Conservation (phyloP, 495 filamentous ascomycete genomes). For the Sordaria brevicollis region DNA sequence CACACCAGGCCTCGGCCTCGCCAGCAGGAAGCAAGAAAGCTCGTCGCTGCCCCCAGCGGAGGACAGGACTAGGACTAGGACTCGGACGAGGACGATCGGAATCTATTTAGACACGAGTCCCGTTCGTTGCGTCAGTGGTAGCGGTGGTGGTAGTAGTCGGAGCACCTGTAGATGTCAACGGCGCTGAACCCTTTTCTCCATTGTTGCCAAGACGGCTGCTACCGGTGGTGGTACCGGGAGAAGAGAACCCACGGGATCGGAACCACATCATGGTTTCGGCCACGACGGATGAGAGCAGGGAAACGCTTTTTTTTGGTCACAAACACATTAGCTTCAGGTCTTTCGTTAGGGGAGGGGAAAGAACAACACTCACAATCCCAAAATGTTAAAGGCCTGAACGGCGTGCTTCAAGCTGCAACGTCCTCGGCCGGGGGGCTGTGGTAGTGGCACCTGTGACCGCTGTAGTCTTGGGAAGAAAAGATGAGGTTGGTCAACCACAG, state of each 20-base stretch:
- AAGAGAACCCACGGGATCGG: neutral
- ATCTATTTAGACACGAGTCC: neutral
- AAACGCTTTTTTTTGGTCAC: neutral
- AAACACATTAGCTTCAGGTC: neutral
- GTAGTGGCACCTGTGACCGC: constrained; percentile 10
- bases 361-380: constrained; percentile 16
- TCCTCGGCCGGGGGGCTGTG: neutral
- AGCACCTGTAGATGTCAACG: neutral
- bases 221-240: neutral
- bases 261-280: constrained; percentile 19
- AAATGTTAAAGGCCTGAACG: constrained; percentile 15
- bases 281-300: constrained; percentile 14
- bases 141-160: too few species aligned
- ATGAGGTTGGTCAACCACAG: constrained; percentile 22
- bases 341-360: neutral
- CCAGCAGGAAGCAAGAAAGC: neutral
- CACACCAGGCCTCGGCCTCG: neutral
- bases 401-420: constrained; percentile 19
- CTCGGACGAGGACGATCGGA: neutral
- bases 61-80: too few species aligned
- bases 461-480: constrained; percentile 17
- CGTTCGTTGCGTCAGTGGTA: neutral
- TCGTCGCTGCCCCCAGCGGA: neutral
- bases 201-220: neutral
- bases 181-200: neutral